phyloP scores from a whole-genome alignment of 441 rosid species.

The Brassica hybrid region DNA sequence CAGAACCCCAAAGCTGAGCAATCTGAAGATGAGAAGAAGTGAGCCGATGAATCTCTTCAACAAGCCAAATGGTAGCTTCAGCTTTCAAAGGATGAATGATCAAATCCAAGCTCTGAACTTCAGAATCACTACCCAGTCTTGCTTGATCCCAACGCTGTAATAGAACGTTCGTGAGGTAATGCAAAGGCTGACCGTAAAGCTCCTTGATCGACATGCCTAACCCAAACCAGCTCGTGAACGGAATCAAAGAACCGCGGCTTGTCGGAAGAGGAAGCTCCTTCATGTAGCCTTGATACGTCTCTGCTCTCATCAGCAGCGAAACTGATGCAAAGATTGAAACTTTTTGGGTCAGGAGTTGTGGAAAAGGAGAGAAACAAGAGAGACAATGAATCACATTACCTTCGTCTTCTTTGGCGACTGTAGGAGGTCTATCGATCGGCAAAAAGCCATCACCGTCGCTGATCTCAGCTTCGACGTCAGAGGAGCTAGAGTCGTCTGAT shows the following conservation, averaged over 20 bases:
- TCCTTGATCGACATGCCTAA: slow-evolving; percentile 74
- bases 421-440: slow-evolving; percentile 23
- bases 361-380: not conserved
- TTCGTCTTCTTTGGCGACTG: slow-evolving; percentile 41
- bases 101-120: slow-evolving; percentile 58
- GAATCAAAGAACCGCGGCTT: slow-evolving; percentile 72
- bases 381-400: slow-evolving; percentile 44
- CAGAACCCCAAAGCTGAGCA: no score
- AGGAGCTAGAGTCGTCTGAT: slow-evolving; percentile 56
- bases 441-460: slow-evolving; percentile 40
- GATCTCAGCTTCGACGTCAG: slow-evolving; percentile 39
- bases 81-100: slow-evolving; percentile 84
- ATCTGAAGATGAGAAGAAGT: no score
- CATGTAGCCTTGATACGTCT: slow-evolving; percentile 90
- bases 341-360: not conserved
- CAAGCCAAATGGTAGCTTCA: slow-evolving; percentile 84
- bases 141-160: slow-evolving; percentile 77
- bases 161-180: slow-evolving; percentile 77
- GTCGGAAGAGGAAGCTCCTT: slow-evolving; percentile 62
- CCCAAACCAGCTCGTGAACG: slow-evolving; percentile 76
- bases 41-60: no score
- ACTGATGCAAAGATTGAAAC: slow-evolving; percentile 43
- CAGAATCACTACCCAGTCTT: slow-evolving; percentile 58
- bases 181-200: slow-evolving; percentile 83
- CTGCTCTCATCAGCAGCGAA: slow-evolving; percentile 61